phyloP scores from a whole-genome alignment of 2,329 filamentous ascomycete species.

The Aspergillus floridensis region DNA sequence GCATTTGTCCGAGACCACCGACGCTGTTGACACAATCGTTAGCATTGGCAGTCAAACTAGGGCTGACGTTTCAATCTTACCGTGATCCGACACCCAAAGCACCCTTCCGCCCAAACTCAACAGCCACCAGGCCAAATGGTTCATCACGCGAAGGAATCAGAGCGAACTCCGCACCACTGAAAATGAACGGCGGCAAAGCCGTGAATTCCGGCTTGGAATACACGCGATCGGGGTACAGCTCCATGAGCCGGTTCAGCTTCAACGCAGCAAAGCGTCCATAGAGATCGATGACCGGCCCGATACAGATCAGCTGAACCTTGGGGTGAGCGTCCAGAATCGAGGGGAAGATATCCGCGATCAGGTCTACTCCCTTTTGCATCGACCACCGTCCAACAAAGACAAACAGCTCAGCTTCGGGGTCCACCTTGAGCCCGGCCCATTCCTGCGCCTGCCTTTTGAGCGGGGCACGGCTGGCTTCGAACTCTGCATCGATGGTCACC shows the following conservation, averaged over 20 bases:
- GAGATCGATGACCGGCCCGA: slow-evolving; percentile 64
- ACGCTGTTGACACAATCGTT: slow-evolving; percentile 40
- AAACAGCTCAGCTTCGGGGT: slow-evolving; percentile 61
- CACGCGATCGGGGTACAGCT: slow-evolving; percentile 62
- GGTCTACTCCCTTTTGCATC: slow-evolving; percentile 65
- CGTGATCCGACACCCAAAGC: slow-evolving; percentile 62
- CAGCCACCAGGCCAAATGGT: slow-evolving; percentile 65
- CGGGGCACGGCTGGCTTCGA: slow-evolving; percentile 52
- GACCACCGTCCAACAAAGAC: slow-evolving; percentile 68
- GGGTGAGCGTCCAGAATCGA: slow-evolving; percentile 59
- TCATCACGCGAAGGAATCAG: slow-evolving; percentile 67
- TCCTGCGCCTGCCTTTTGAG: slow-evolving; percentile 61
- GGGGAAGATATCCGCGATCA: slow-evolving; percentile 66
- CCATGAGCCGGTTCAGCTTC: slow-evolving; percentile 62
- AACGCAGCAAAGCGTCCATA: slow-evolving; percentile 65
- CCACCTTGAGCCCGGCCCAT: slow-evolving; percentile 62
- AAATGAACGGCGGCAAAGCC: slow-evolving; percentile 63
- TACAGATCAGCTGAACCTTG: slow-evolving; percentile 59
- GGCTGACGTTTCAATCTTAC: not conserved
- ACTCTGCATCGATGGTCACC: slow-evolving; percentile 52
- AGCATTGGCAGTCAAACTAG: not conserved
- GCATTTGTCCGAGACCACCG: slow-evolving; percentile 65
- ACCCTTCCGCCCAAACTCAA: slow-evolving; percentile 66
- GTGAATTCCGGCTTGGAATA: slow-evolving; percentile 67
- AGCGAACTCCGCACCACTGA: slow-evolving; percentile 65